Base-by-base conservation (phyloP, 202 grass and related monocot genomes). In the Schoenoplectus triqueter region DNA sequence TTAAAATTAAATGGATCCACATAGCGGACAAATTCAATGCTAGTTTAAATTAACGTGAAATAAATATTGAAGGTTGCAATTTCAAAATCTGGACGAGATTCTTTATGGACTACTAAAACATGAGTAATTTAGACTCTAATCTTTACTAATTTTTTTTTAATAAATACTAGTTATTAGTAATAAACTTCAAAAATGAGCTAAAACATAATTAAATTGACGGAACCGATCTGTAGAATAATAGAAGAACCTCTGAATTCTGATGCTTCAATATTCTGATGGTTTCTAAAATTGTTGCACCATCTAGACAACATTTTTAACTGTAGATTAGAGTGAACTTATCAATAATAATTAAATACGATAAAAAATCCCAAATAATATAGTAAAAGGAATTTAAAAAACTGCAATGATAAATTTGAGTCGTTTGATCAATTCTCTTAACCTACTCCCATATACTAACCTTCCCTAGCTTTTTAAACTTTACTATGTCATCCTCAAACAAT, bases 371-470 rank as follows among this genome's bases (percentile, higher is more conserved):
- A 14, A 14, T 59, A 59, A 59, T 59, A 15, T n/a, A 31, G 31
- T 31, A 15, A 59, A 59, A 59, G 15, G 2, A n/a, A 15, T n/a
- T 57, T 59, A 15, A 3, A 2, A 59, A 59, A 59, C 0, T 15
- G 10, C 14, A 62, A 62, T 62, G 59, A 62, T 62, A 62, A 62
- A 19, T 62, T 62, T 62, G n/a, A 62, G n/a, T 62, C n/a, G n/a
- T 2, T 19, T 18, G 15, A 62, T 62, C 56, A 62, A 47, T 47
- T 7, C 6, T 6, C n/a, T 62, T 62, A 62, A 62, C 59, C n/a
- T 7, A 62, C n/a, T 6, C 45, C 31, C 31, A 19, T 62, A 17
- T 61, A 62, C n/a, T 6, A 62, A 19, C 3, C 1, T 62, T 1
- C 4, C 11, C 15, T 62, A 15, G 4, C 8, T 62, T 62, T 5